These are phyloP conservation scores for Chlamydomonas sp. DNA, from an alignment of 139 green algal species.

Conservation along the genomic window DNA sequence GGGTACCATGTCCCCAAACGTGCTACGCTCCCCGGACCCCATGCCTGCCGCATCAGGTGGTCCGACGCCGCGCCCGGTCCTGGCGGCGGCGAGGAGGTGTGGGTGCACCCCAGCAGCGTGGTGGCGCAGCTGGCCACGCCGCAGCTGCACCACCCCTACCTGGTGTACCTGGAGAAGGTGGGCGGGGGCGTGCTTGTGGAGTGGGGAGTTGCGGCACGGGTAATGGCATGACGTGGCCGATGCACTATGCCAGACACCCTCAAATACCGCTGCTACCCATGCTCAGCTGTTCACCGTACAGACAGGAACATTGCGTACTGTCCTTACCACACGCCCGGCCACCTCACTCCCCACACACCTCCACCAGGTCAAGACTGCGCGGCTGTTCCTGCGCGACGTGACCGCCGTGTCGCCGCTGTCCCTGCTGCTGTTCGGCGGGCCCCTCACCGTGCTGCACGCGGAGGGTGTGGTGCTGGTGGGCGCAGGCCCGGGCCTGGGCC, in stretches of 20 bases:
- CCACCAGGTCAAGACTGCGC: constrained; percentile 76
- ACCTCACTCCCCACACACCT: too few relatives aligned
- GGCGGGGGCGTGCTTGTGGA: background rate
- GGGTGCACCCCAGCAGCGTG: constrained; percentile 78
- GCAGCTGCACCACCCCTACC: constrained; percentile 72
- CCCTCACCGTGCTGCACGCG: constrained; percentile 75
- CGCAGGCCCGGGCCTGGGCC: constrained; percentile 63
- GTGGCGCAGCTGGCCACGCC: constrained; percentile 52
- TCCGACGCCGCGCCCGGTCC: constrained; percentile 6
- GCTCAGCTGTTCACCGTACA: too few relatives aligned
- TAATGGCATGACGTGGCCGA: too few relatives aligned
- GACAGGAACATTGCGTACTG: background rate
- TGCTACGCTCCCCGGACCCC: too few relatives aligned
- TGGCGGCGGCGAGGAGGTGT: constrained; percentile 57
- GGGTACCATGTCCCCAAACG: too few relatives aligned
- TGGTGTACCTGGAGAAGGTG: constrained; percentile 91
- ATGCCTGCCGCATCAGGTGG: background rate
- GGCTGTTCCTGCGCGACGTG: constrained; percentile 87
- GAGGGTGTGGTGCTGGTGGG: constrained; percentile 77
- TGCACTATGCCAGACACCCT: too few relatives aligned
- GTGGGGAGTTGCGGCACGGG: background rate
- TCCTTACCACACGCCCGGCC: too few relatives aligned
- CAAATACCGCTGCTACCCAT: too few relatives aligned
- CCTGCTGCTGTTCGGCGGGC: constrained; percentile 90
- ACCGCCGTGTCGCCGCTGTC: constrained; percentile 79